A percentile compares a stretch with the other conserved stretches of the same genome.
Evolutionary conservation across 2,329 filamentous ascomycete species (phyloP).

Genomic region (Massarina eburnea): DNA sequence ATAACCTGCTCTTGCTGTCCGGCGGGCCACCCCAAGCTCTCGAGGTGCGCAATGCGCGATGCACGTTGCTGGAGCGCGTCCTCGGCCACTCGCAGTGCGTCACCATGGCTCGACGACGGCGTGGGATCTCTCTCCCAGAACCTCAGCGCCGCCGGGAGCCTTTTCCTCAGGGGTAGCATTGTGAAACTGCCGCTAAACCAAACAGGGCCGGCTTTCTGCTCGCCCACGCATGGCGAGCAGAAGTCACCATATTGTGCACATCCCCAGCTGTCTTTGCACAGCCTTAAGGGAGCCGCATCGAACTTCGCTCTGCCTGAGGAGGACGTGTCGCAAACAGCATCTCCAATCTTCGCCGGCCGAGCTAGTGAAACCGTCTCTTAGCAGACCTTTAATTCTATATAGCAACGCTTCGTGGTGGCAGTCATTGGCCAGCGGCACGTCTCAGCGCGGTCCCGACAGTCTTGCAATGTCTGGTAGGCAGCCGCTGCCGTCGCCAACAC

Average conservation of each 20-base stretch:
- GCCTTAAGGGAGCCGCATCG: constrained; percentile 23
- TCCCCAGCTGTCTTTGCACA: constrained; percentile 24
- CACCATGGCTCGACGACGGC: constrained; percentile 19
- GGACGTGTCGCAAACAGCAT: constrained; percentile 19
- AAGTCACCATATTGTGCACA: constrained; percentile 15
- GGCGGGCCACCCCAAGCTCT: too few species aligned
- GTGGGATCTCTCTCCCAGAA: constrained; percentile 17
- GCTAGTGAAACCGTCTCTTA: constrained; percentile 23
- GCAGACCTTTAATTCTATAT: constrained; percentile 24
- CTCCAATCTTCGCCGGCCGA: constrained; percentile 26
- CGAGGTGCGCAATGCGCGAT: too few species aligned
- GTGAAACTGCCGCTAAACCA: constrained; percentile 34
- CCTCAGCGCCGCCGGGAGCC: constrained; percentile 24
- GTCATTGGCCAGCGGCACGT: constrained; percentile 28
- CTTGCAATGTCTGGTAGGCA: too few species aligned
- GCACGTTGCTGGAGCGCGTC: background rate
- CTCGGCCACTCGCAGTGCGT: constrained; percentile 10
- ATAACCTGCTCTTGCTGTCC: too few species aligned
- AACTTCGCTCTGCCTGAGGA: constrained; percentile 19
- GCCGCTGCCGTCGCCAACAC: constrained; percentile 11
- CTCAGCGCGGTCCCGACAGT: constrained; percentile 19
- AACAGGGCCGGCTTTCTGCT: constrained; percentile 23
- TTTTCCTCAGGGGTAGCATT: constrained; percentile 20
- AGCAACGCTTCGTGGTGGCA: constrained; percentile 8
- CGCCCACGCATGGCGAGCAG: constrained; percentile 32